Evolutionary conservation across 2,329 filamentous ascomycete genomes (phyloP).

Genomic region (Nigrospora sphaerica): DNA sequence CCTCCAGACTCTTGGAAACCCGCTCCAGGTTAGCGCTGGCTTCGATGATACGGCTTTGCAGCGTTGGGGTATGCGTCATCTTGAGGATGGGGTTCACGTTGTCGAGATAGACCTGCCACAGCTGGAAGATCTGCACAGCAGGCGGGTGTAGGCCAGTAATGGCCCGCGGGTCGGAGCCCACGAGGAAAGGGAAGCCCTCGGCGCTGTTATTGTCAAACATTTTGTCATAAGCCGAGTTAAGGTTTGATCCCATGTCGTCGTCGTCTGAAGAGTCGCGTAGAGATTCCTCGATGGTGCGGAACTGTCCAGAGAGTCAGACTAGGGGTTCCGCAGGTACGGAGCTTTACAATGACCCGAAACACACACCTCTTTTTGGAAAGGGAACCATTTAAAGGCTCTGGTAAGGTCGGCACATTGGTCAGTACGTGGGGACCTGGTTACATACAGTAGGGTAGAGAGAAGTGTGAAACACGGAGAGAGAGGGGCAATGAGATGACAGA

Average conservation of each 20-base stretch:
- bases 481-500: no score
- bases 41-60: constrained; percentile 59
- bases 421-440: background rate
- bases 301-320: constrained; percentile 28
- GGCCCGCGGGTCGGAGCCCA: constrained; percentile 35
- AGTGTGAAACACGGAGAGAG: no score
- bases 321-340: background rate
- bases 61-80: constrained; percentile 57
- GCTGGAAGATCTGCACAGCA: constrained; percentile 52
- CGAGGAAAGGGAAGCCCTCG: constrained; percentile 51
- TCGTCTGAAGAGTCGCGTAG: constrained; percentile 50
- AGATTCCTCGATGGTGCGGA: constrained; percentile 39
- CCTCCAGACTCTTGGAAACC: constrained; percentile 51
- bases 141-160: constrained; percentile 44
- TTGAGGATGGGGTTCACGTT: constrained; percentile 65
- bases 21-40: constrained; percentile 48
- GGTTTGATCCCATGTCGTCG: constrained; percentile 42
- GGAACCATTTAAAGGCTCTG: constrained; percentile 41
- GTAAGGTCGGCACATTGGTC: background rate
- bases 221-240: constrained; percentile 51
- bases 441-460: no score
- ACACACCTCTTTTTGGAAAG: constrained; percentile 44
- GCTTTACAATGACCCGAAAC: background rate
- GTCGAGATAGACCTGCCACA: constrained; percentile 64
- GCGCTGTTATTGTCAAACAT: constrained; percentile 48